Evolutionary conservation across 257 asterid species (phyloP).

Genomic region (Linaria vulgaris): DNA sequence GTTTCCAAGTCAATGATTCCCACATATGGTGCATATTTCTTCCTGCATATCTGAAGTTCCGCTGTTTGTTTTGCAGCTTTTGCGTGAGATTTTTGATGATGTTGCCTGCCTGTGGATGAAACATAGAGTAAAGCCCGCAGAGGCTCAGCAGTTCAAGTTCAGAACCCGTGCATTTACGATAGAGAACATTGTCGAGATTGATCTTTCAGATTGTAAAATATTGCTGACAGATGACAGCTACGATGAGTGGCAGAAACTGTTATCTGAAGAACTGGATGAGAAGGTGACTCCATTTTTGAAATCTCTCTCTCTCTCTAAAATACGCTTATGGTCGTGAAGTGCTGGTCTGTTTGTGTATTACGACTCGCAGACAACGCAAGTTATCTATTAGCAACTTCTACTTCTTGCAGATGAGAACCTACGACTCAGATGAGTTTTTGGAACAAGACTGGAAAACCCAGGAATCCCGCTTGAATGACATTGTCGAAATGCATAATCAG

Average conservation of each 20-base stretch:
- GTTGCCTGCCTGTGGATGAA: constrained; percentile 72
- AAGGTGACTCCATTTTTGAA: constrained; percentile 36
- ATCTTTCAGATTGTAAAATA: constrained; percentile 58
- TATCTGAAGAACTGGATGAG: constrained; percentile 58
- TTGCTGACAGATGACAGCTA: constrained; percentile 55
- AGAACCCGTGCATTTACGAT: constrained; percentile 71
- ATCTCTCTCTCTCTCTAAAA: neutral
- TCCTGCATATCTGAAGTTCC: constrained; percentile 23
- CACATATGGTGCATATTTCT: neutral
- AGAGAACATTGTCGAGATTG: constrained; percentile 69
- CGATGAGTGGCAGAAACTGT: constrained; percentile 74
- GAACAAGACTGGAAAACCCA: constrained; percentile 68
- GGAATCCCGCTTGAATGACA: constrained; percentile 55
- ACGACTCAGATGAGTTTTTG: constrained; percentile 44
- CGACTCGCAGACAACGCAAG: neutral
- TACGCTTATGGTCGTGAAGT: too few relatives aligned
- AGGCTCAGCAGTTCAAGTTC: constrained; percentile 67
- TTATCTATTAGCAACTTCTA: constrained; percentile 3
- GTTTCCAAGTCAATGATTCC: neutral
- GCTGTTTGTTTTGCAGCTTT: constrained; percentile 38
- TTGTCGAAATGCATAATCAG: constrained; percentile 65
- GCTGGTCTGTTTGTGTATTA: constrained; percentile 5
- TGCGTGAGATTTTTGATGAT: constrained; percentile 63
- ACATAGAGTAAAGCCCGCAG: constrained; percentile 48
- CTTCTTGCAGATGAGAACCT: constrained; percentile 39